Conservation (phyloP, 768 basidiomycete genomes). For the Amanita brunnescens region DNA sequence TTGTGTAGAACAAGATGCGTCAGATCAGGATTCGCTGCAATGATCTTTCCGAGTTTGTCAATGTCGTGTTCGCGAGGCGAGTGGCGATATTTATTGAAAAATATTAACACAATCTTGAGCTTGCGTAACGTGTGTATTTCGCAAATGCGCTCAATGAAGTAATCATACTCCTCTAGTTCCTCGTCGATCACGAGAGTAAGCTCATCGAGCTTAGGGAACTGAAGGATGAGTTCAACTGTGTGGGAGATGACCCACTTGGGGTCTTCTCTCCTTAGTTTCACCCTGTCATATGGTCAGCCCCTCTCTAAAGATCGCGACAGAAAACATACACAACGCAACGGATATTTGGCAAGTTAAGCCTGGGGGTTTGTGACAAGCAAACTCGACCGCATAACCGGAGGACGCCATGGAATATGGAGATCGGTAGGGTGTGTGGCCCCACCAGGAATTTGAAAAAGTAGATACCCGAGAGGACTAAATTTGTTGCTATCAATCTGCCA, state of each 20-base stretch:
- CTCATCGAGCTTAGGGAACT: neutral
- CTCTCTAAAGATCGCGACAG: neutral
- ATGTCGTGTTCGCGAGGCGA: neutral
- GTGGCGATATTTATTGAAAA: too few species aligned
- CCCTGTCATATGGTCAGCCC: neutral
- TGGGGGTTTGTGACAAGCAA: neutral
- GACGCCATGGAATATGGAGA: neutral
- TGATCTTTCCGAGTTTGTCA: neutral
- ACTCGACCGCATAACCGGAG: neutral
- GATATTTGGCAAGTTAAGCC: conserved; percentile 1
- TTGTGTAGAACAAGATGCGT: neutral
- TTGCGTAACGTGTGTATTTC: neutral
- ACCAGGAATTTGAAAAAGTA: neutral
- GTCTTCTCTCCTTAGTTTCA: neutral
- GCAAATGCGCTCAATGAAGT: neutral
- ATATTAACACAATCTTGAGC: too few species aligned
- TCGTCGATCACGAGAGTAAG: neutral
- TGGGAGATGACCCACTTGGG: neutral
- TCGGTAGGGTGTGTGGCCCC: neutral
- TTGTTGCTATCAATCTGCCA: neutral
- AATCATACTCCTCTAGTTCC: neutral
- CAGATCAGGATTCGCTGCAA: neutral
- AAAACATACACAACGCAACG: neutral
- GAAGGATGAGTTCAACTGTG: neutral
- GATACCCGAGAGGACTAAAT: neutral